phyloP scores from a whole-genome alignment of 2,329 filamentous ascomycete genomes.

The Epichloe sibirici region DNA sequence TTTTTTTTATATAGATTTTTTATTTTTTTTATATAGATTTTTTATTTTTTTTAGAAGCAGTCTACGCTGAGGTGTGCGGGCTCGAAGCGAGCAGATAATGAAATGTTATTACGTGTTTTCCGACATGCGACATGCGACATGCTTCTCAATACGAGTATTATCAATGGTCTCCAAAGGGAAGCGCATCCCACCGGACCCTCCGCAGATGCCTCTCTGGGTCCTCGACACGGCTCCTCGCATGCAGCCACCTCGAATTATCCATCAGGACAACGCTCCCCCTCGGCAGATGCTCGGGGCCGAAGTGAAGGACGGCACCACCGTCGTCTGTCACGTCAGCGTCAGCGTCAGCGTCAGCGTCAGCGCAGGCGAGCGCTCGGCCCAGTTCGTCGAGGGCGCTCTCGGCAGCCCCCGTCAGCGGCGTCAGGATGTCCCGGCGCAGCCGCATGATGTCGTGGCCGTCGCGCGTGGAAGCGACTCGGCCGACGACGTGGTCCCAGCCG shows the following conservation, averaged over 20 bases:
- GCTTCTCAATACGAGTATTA: too few species aligned
- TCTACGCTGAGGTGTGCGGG: neutral
- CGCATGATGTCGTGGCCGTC: constrained; percentile 13
- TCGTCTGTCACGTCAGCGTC: neutral
- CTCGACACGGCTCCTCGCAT: neutral
- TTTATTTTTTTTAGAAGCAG: neutral
- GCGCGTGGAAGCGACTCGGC: constrained; percentile 11
- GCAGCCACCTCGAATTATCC: constrained; percentile 14
- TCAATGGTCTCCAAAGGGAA: neutral
- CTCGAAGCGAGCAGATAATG: neutral
- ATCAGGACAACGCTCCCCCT: constrained; percentile 18
- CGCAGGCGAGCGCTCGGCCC: constrained; percentile 6
- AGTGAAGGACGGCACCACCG: constrained; percentile 11
- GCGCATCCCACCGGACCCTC: constrained; percentile 1
- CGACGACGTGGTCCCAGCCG: constrained; percentile 8
- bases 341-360: too few species aligned
- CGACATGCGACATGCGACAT: too few species aligned
- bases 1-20: too few species aligned
- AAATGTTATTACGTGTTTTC: neutral
- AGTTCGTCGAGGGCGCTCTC: constrained; percentile 14
- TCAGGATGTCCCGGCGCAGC: constrained; percentile 20
- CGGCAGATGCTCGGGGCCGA: constrained; percentile 16
- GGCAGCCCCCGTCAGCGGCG: constrained; percentile 14
- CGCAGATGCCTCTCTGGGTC: constrained; percentile 1
- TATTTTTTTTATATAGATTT: too few species aligned